A percentile compares a stretch with the other conserved stretches of the same genome.
Conservation (phyloP, 1,284 basidiomycete genomes). For the Tremellales sp. region DNA sequence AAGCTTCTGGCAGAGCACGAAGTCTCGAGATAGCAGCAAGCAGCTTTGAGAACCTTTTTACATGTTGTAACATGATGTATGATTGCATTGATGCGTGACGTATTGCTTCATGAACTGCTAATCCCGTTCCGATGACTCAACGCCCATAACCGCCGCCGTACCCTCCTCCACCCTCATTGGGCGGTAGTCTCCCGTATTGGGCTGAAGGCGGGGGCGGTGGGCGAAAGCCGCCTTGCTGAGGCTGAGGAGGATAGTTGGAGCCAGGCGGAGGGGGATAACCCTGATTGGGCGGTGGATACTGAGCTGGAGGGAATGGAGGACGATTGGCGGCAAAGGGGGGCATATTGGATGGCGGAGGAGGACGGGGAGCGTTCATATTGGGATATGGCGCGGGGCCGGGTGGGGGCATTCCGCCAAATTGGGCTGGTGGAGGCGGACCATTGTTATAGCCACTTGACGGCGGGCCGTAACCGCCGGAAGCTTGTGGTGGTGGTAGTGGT, state of each 20-base stretch:
- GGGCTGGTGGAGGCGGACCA: slow-evolving; percentile 5
- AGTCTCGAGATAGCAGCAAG: slow-evolving; percentile 52
- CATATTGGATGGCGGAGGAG: not conserved
- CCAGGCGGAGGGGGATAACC: too few relatives aligned
- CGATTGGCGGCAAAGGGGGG: not conserved
- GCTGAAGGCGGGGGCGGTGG: not conserved
- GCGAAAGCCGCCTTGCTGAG: not conserved
- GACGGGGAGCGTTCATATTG: not conserved
- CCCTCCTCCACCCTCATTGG: too few relatives aligned
- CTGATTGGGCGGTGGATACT: not conserved
- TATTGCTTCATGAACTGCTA: too few relatives aligned
- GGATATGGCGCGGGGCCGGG: not conserved
- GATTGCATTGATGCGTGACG: slow-evolving; percentile 1
- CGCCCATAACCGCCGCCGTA: slow-evolving; percentile 6
- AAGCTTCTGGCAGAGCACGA: slow-evolving; percentile 91
- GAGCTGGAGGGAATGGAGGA: not conserved
- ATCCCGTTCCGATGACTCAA: too few relatives aligned
- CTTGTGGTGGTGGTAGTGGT: not conserved
- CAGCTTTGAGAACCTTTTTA: slow-evolving; percentile 7
- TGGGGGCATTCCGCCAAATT: not conserved
- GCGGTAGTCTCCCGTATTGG: too few relatives aligned
- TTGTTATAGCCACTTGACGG: not conserved
- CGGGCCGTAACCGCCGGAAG: slow-evolving; percentile 1
- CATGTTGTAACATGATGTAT: slow-evolving; percentile 1
- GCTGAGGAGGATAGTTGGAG: not conserved